Percentiles rank a stretch among this genome's conserved stretches.
phyloP scores from a whole-genome alignment of 306 rosid genomes.

The Vachellia pachyceras region DNA sequence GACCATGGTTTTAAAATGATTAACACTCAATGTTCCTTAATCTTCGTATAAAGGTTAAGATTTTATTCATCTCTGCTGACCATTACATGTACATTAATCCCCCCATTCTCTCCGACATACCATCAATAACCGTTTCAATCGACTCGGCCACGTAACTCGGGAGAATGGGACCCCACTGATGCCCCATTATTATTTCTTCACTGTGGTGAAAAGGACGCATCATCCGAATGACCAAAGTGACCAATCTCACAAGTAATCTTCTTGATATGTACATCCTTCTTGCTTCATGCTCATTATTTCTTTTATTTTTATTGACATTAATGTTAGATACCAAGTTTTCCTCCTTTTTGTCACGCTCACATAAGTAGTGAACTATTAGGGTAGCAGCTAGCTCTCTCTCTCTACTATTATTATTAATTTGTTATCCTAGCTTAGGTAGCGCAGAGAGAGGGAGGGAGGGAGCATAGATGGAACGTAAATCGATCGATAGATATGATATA shows the following conservation, averaged over 20 bases:
- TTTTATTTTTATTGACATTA: constrained; percentile 29
- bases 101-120: constrained; percentile 35
- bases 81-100: neutral
- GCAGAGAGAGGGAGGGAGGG: neutral
- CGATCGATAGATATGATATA: neutral
- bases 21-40: neutral
- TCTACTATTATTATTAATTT: constrained; percentile 45
- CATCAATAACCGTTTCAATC: constrained; percentile 40
- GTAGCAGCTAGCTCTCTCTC: neutral
- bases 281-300: constrained; percentile 26
- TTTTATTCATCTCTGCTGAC: neutral
- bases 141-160: constrained; percentile 37
- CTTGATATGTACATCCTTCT: neutral
- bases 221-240: constrained; percentile 45
- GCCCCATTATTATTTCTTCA: constrained; percentile 34
- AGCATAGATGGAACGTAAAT: neutral
- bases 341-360: constrained; percentile 36
- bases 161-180: constrained; percentile 35
- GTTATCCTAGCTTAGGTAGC: neutral
- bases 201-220: constrained; percentile 49
- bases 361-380: neutral
- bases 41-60: constrained; percentile 8
- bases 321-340: constrained; percentile 29
- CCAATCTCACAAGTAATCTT: constrained; percentile 56
- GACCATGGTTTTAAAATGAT: constrained; percentile 7